phyloP scores from a whole-genome alignment of 169 alveolate species.

The Besnoitia besnoiti region DNA sequence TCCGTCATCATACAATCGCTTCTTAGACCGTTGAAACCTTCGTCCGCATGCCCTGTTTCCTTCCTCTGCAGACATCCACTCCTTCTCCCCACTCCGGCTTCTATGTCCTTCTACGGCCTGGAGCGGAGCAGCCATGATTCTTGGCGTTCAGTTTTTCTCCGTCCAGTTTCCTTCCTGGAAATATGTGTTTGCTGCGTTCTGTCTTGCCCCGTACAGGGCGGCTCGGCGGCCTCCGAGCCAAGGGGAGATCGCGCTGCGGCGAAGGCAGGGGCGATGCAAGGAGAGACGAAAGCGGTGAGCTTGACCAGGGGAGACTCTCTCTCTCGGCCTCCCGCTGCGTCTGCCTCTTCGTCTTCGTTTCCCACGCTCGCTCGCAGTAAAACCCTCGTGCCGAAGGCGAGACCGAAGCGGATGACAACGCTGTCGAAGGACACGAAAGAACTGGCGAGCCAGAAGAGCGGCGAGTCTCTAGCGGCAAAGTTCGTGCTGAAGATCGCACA shows the following conservation, averaged over 20 bases:
- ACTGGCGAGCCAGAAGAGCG: no score
- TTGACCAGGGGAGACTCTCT: no score
- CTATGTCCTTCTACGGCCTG: no score
- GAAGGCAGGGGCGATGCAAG: background rate
- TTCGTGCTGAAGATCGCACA: no score
- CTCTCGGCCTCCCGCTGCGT: background rate
- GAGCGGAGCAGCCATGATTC: no score
- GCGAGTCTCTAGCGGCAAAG: background rate
- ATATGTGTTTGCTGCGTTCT: background rate
- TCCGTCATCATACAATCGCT: no score
- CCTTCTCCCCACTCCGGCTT: no score
- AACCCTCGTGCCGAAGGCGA: slow-evolving; percentile 29
- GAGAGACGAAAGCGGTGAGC: background rate
- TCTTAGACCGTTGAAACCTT: no score
- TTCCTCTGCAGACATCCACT: no score
- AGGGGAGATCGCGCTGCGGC: background rate
- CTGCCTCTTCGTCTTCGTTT: background rate
- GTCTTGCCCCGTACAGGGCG: background rate
- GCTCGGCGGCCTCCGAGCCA: background rate
- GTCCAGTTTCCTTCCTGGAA: background rate
- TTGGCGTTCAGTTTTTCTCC: no score
- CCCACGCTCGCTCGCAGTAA: background rate
- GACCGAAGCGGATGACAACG: background rate
- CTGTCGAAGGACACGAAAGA: background rate
- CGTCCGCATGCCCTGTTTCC: no score